Percentiles rank a stretch among this genome's conserved stretches.
These are phyloP conservation scores for Nakazawaea sp. DNA, from an alignment of 805 yeast genomes.

Conservation along the genomic window DNA sequence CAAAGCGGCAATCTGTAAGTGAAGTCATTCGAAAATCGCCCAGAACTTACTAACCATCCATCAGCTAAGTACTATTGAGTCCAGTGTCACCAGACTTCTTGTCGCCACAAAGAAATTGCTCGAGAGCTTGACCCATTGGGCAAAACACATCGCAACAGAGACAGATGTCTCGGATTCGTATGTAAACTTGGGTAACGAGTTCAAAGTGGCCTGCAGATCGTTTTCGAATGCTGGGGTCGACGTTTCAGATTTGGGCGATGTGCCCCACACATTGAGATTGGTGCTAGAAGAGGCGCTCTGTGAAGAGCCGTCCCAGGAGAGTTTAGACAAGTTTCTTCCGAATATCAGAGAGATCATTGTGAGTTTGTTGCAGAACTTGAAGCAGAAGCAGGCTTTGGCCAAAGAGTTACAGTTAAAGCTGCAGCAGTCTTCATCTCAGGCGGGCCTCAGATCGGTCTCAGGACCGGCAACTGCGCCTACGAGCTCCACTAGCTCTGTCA, in stretches of 20 bases:
- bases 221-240: slow-evolving; percentile 76
- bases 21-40: not conserved
- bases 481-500: not conserved
- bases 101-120: slow-evolving; percentile 85
- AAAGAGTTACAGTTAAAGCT: slow-evolving; percentile 13
- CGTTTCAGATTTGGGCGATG: slow-evolving; percentile 80
- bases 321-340: slow-evolving; percentile 75
- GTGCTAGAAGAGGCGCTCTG: slow-evolving; percentile 84
- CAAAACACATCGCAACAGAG: slow-evolving; percentile 71
- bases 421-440: slow-evolving; percentile 8
- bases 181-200: slow-evolving; percentile 90
- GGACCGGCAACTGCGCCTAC: slow-evolving; percentile 16
- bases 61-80: slow-evolving; percentile 50
- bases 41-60: not conserved
- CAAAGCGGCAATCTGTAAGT: slow-evolving; percentile 10
- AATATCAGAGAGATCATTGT: slow-evolving; percentile 82
- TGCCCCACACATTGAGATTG: slow-evolving; percentile 72
- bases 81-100: slow-evolving; percentile 69
- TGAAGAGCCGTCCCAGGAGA: slow-evolving; percentile 77
- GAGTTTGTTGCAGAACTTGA: slow-evolving; percentile 68
- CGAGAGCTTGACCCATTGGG: slow-evolving; percentile 89
- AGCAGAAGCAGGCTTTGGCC: slow-evolving; percentile 62
- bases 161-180: slow-evolving; percentile 84
- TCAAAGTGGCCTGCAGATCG: slow-evolving; percentile 76
- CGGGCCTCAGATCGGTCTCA: slow-evolving; percentile 17